Percentiles rank a stretch among this genome's conserved stretches.
phyloP scores from a whole-genome alignment of 805 yeast species.

The Suhomyces tanzawaensis region DNA sequence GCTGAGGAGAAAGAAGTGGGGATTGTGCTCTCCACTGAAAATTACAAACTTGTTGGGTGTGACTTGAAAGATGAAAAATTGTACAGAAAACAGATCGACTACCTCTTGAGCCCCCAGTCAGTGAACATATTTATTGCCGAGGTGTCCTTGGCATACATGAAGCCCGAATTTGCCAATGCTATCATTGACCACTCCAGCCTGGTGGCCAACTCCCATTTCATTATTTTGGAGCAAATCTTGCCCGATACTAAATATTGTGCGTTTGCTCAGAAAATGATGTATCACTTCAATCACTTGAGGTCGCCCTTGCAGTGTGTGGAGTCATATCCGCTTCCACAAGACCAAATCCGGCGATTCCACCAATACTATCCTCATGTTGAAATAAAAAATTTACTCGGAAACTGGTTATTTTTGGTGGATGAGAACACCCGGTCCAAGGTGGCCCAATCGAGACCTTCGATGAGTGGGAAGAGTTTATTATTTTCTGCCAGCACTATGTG shows the following conservation, averaged over 20 bases:
- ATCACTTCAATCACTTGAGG: conserved; percentile 62
- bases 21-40: conserved; percentile 31
- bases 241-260: conserved; percentile 65
- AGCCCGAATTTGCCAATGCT: conserved; percentile 59
- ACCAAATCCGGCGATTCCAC: conserved; percentile 52
- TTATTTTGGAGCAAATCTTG: conserved; percentile 67
- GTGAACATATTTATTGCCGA: conserved; percentile 71
- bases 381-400: conserved; percentile 51
- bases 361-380: conserved; percentile 50
- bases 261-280: conserved; percentile 71
- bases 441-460: conserved; percentile 65
- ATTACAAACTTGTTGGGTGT: conserved; percentile 63
- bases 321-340: conserved; percentile 48
- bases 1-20: conserved; percentile 18
- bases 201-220: conserved; percentile 53
- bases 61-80: conserved; percentile 51
- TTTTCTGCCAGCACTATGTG: conserved; percentile 74
- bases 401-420: conserved; percentile 52
- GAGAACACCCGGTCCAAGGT: conserved; percentile 39
- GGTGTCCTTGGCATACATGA: conserved; percentile 81
- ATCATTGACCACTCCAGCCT: conserved; percentile 50
- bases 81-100: conserved; percentile 31
- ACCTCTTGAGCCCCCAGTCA: conserved; percentile 25
- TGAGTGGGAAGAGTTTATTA: conserved; percentile 78
- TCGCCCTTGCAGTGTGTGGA: conserved; percentile 69